Conservation (phyloP, 345 rosid species). For the Anastatica hierochuntica region DNA sequence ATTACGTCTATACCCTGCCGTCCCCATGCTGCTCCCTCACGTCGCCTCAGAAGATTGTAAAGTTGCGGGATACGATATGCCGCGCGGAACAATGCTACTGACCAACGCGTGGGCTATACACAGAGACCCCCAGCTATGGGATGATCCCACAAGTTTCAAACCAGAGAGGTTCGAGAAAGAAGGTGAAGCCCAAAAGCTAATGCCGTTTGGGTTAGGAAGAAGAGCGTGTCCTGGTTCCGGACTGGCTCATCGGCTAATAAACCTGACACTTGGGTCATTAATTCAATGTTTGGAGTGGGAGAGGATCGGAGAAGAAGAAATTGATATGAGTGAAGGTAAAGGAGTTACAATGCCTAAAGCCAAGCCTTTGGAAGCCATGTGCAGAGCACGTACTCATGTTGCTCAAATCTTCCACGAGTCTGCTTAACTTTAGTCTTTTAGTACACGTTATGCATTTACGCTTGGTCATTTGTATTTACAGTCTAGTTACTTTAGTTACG, state of each 20-base stretch:
- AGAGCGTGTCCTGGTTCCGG: slow-evolving; percentile 41
- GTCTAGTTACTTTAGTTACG: too few relatives aligned
- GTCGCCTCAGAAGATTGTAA: slow-evolving; percentile 26
- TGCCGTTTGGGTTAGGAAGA: slow-evolving; percentile 41
- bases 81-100: slow-evolving; percentile 29
- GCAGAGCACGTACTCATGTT: slow-evolving; percentile 11
- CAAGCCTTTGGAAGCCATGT: slow-evolving; percentile 14
- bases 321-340: slow-evolving; percentile 15
- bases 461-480: too few relatives aligned
- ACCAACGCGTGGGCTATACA: slow-evolving; percentile 22
- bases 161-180: slow-evolving; percentile 25
- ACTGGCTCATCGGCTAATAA: slow-evolving; percentile 28
- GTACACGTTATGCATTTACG: too few relatives aligned
- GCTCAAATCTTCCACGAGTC: background rate
- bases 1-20: slow-evolving; percentile 31
- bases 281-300: slow-evolving; percentile 24
- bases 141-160: slow-evolving; percentile 11
- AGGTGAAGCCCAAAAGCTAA: slow-evolving; percentile 20
- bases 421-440: too few relatives aligned
- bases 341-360: slow-evolving; percentile 11
- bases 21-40: slow-evolving; percentile 32
- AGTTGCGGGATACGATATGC: slow-evolving; percentile 30
- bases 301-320: background rate
- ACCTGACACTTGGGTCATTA: slow-evolving; percentile 10
- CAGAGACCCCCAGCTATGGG: slow-evolving; percentile 21